Conservation (phyloP, 2,329 filamentous ascomycete species). For the Coniosporium tulheliwenetii region DNA sequence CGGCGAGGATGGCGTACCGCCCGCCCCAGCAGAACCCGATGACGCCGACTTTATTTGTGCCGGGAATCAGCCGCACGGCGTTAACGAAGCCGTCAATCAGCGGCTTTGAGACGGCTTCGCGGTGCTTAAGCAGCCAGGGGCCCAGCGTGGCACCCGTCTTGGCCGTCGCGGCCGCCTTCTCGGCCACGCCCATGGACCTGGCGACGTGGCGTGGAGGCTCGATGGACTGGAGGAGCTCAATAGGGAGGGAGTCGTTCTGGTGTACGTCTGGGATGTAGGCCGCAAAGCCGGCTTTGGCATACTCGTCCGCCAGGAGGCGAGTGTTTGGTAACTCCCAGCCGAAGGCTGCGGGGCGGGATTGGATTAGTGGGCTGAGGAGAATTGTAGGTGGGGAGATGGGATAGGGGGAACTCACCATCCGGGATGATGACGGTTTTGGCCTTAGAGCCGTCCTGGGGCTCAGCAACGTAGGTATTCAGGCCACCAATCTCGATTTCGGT, state of each 20-base stretch:
- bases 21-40: slow-evolving; percentile 35
- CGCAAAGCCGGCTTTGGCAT: slow-evolving; percentile 29
- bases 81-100: slow-evolving; percentile 27
- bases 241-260: slow-evolving; percentile 22
- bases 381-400: not conserved
- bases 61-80: slow-evolving; percentile 19
- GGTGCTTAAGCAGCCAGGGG: slow-evolving; percentile 27
- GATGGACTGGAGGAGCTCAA: slow-evolving; percentile 23
- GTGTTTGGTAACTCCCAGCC: slow-evolving; percentile 30
- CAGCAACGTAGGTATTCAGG: slow-evolving; percentile 26
- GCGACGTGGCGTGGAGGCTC: slow-evolving; percentile 24
- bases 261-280: slow-evolving; percentile 30
- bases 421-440: slow-evolving; percentile 31
- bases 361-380: not conserved
- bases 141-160: slow-evolving; percentile 23
- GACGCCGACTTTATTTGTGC: slow-evolving; percentile 27
- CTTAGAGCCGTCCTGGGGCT: slow-evolving; percentile 22
- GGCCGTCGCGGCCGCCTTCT: slow-evolving; percentile 25
- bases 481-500: slow-evolving; percentile 20
- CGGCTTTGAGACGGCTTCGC: slow-evolving; percentile 24
- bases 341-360: slow-evolving; percentile 22
- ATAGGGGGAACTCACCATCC: slow-evolving; percentile 18
- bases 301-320: slow-evolving; percentile 30
- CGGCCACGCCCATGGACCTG: slow-evolving; percentile 17
- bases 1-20: slow-evolving; percentile 21